Percentiles rank a stretch among this genome's conserved stretches.
Conservation (phyloP, 805 yeast species). For the Soucietia sequanensis region DNA sequence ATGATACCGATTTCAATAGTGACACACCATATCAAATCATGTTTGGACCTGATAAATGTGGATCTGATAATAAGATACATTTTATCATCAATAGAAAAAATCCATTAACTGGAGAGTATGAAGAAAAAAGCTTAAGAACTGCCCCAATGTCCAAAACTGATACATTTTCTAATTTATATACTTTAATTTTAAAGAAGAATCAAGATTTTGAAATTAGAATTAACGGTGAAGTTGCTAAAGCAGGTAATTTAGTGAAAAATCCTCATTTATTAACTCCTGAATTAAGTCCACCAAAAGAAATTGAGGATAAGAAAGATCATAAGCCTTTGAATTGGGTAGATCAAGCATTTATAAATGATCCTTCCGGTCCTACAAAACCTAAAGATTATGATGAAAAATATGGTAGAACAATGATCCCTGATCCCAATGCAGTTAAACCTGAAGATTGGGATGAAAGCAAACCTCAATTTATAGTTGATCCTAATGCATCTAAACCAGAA, state of each 20-base stretch:
- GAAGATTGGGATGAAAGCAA: slow-evolving; percentile 75
- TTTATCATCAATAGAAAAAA: slow-evolving; percentile 64
- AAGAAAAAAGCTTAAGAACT: slow-evolving; percentile 65
- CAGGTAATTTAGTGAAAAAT: slow-evolving; percentile 61
- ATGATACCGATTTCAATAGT: slow-evolving; percentile 51
- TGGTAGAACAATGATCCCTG: slow-evolving; percentile 56
- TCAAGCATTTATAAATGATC: slow-evolving; percentile 63
- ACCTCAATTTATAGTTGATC: slow-evolving; percentile 61
- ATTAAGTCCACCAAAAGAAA: slow-evolving; percentile 62
- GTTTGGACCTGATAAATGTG: slow-evolving; percentile 96
- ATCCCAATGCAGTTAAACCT: slow-evolving; percentile 69
- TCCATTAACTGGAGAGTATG: slow-evolving; percentile 52
- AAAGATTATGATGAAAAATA: slow-evolving; percentile 80
- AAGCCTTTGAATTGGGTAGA: slow-evolving; percentile 89
- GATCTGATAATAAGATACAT: slow-evolving; percentile 74
- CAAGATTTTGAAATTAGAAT: slow-evolving; percentile 77
- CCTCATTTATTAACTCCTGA: slow-evolving; percentile 60
- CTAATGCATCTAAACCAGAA: slow-evolving; percentile 63
- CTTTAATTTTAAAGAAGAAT: slow-evolving; percentile 64
- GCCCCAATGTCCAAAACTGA: slow-evolving; percentile 67
- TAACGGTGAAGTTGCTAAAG: slow-evolving; percentile 70
- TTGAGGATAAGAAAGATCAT: slow-evolving; percentile 51
- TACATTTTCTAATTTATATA: slow-evolving; percentile 66
- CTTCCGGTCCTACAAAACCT: slow-evolving; percentile 62
- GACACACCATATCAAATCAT: slow-evolving; percentile 77